Conservation (phyloP, 371 early-diverging fungal species). For the Coemansia sp. region DNA sequence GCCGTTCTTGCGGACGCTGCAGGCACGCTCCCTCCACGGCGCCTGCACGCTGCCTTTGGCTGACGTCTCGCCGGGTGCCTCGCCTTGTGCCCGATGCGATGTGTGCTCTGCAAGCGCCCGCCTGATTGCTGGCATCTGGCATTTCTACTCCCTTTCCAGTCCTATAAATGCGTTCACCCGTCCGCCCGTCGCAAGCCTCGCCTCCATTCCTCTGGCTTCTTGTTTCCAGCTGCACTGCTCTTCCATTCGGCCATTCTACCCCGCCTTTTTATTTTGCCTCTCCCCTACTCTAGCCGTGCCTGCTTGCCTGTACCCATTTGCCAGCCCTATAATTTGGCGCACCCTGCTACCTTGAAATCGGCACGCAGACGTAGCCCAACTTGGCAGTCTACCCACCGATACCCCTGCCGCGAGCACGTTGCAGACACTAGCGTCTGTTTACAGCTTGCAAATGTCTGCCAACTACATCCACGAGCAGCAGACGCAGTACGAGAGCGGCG, state of each 20-base stretch:
- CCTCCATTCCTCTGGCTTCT: slow-evolving; percentile 9
- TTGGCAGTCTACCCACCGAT: too few relatives aligned
- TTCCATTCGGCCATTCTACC: neutral
- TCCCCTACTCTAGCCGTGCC: neutral
- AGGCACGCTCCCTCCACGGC: neutral
- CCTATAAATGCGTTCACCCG: slow-evolving; percentile 9
- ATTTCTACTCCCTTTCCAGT: slow-evolving; percentile 1
- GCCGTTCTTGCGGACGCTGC: neutral
- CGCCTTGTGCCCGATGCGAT: neutral
- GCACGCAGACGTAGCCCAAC: too few relatives aligned
- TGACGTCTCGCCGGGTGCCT: neutral
- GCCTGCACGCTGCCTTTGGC: neutral
- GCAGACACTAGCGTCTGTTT: neutral
- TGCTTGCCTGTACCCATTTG: neutral
- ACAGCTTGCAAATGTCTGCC: slow-evolving; percentile 23
- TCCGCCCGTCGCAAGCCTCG: slow-evolving; percentile 1
- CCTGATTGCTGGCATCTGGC: slow-evolving; percentile 5
- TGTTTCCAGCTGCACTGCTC: slow-evolving; percentile 9
- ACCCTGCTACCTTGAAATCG: too few relatives aligned
- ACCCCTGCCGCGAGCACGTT: too few relatives aligned
- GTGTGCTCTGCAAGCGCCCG: slow-evolving; percentile 1
- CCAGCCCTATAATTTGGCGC: neutral
- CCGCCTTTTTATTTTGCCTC: neutral
- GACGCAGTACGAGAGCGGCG: slow-evolving; percentile 33
- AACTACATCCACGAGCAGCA: slow-evolving; percentile 32